These are phyloP conservation scores for Quercus variabilis DNA, from an alignment of 306 rosid species.

Conservation along the genomic window DNA sequence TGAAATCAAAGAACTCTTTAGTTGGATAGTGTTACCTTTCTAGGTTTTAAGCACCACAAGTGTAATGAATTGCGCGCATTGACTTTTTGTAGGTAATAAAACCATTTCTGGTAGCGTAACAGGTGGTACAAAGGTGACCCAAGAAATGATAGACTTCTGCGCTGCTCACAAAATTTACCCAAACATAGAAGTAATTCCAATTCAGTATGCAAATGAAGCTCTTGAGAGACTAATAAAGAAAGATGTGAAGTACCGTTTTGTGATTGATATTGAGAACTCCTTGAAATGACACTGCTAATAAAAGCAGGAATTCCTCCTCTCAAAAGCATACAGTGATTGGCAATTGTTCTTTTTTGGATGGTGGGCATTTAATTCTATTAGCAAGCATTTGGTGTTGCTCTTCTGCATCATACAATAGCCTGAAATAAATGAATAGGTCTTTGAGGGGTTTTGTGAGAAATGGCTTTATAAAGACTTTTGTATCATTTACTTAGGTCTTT, in stretches of 20 bases:
- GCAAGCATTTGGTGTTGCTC: neutral
- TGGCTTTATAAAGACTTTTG: neutral
- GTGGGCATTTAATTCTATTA: neutral
- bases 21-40: neutral
- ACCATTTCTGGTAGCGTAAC: constrained; percentile 55
- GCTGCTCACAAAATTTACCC: constrained; percentile 62
- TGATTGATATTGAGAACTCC: constrained; percentile 73
- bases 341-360: neutral
- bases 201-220: constrained; percentile 83
- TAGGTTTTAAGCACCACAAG: neutral
- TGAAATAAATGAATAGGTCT: neutral
- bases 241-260: constrained; percentile 80
- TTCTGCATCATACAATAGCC: neutral
- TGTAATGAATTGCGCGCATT: constrained; percentile 1
- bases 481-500: too few species aligned
- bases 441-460: neutral
- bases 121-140: constrained; percentile 68
- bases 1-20: neutral
- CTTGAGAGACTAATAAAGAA: constrained; percentile 64
- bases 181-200: constrained; percentile 72
- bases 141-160: constrained; percentile 81
- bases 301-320: neutral
- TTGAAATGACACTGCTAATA: constrained; percentile 33
- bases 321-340: neutral
- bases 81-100: constrained; percentile 49